These are phyloP conservation scores for Fusarium staphyleae DNA, from an alignment of 2,329 filamentous ascomycete genomes.

Conservation along the genomic window DNA sequence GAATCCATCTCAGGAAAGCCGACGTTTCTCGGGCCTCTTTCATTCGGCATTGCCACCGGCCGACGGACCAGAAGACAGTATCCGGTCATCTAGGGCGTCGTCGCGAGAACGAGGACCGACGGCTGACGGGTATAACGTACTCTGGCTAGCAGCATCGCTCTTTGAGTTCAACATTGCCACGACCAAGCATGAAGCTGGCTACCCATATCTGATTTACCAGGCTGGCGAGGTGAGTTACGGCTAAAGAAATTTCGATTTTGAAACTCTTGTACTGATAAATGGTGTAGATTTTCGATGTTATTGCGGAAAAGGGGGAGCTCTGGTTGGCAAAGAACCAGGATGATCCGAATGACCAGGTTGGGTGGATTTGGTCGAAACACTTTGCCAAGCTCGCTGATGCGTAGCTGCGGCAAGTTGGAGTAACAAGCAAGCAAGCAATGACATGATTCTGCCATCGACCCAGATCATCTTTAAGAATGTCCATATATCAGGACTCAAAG, in stretches of 20 bases:
- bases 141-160: constrained; percentile 91
- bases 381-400: constrained; percentile 75
- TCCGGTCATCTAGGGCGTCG: constrained; percentile 64
- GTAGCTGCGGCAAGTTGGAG: constrained; percentile 35
- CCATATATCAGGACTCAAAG: constrained; percentile 35
- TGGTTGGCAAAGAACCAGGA: constrained; percentile 99
- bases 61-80: constrained; percentile 65
- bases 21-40: constrained; percentile 79
- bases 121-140: constrained; percentile 69
- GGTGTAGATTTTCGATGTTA: constrained; percentile 80
- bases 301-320: constrained; percentile 94
- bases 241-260: too few relatives aligned
- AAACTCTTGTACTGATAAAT: constrained; percentile 3
- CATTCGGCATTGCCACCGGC: constrained; percentile 85
- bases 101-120: constrained; percentile 63
- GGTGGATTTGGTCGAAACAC: constrained; percentile 99
- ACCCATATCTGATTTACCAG: constrained; percentile 94
- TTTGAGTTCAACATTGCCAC: constrained; percentile 98
- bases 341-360: constrained; percentile 77
- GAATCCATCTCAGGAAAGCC: constrained; percentile 53
- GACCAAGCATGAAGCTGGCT: constrained; percentile 89
- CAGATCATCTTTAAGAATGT: constrained; percentile 37
- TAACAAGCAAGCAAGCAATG: constrained; percentile 21
- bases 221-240: constrained; percentile 76
- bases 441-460: constrained; percentile 25